phyloP scores from a whole-genome alignment of 208 protist species.

The Borovskyia barvae region DNA sequence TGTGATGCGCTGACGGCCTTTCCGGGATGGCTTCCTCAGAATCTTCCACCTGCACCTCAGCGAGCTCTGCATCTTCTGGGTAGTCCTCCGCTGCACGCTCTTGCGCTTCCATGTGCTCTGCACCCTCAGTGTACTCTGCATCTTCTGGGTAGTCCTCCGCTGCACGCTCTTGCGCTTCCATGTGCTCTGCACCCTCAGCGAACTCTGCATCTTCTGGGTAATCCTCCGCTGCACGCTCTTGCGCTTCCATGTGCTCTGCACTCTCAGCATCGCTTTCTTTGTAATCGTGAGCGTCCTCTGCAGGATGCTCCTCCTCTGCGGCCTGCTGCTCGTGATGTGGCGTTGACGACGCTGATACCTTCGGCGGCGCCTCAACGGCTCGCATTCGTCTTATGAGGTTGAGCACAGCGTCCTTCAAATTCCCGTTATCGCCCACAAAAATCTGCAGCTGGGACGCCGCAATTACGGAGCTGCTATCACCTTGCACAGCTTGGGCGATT shows the following conservation, averaged over 20 bases:
- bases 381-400: too few species aligned
- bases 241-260: not conserved
- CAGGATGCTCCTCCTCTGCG: not conserved
- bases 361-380: too few species aligned
- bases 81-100: not conserved
- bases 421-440: slow-evolving; percentile 58
- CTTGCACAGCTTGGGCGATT: slow-evolving; percentile 35
- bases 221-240: not conserved
- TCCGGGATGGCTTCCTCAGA: too few species aligned
- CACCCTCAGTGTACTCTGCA: not conserved
- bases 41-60: slow-evolving; percentile 3
- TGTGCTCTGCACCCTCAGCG: not conserved
- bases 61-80: too few species aligned
- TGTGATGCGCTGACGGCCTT: too few species aligned
- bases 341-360: not conserved
- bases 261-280: not conserved
- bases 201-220: too few species aligned
- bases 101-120: not conserved
- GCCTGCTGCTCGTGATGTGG: not conserved
- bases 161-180: not conserved
- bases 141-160: not conserved
- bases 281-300: not conserved
- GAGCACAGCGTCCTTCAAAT: slow-evolving; percentile 21
- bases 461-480: slow-evolving; percentile 28
- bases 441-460: slow-evolving; percentile 49